A percentile compares a stretch with the other conserved stretches of the same genome.
These are phyloP conservation scores for Scedosporium aurantiacum DNA, from an alignment of 2,329 filamentous ascomycete species.

Conservation along the genomic window DNA sequence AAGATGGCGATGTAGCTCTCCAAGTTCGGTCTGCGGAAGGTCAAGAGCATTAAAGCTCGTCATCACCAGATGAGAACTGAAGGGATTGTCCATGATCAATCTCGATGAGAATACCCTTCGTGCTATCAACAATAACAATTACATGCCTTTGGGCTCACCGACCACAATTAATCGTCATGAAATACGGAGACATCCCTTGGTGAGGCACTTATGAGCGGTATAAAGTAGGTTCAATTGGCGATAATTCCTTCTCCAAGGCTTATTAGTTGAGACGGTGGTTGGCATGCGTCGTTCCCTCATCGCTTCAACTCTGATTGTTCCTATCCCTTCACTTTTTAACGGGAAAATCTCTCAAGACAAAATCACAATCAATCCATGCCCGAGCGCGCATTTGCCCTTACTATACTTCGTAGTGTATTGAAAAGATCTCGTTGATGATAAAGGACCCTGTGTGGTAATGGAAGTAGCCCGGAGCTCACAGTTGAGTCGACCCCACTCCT, in stretches of 20 bases:
- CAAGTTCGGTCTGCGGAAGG: background rate
- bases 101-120: no score
- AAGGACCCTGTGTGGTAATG: background rate
- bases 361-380: background rate
- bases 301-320: background rate
- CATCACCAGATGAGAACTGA: no score
- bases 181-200: no score
- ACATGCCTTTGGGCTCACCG: no score
- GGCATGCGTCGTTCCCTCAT: background rate
- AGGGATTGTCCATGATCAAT: no score
- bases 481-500: background rate
- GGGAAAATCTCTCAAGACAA: background rate
- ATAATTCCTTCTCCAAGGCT: background rate
- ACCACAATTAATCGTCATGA: no score
- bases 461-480: background rate
- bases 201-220: no score
- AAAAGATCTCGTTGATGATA: background rate
- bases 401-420: background rate
- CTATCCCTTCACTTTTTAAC: background rate
- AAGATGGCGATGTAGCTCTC: background rate
- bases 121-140: no score
- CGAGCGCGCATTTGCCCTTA: background rate
- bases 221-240: background rate
- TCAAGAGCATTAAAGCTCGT: no score
- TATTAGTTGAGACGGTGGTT: background rate